Evolutionary conservation across 177 flowering plant species (phyloP), one percentile per base, ranked within the genome.

Genomic region (Telopea speciosissima): DNA sequence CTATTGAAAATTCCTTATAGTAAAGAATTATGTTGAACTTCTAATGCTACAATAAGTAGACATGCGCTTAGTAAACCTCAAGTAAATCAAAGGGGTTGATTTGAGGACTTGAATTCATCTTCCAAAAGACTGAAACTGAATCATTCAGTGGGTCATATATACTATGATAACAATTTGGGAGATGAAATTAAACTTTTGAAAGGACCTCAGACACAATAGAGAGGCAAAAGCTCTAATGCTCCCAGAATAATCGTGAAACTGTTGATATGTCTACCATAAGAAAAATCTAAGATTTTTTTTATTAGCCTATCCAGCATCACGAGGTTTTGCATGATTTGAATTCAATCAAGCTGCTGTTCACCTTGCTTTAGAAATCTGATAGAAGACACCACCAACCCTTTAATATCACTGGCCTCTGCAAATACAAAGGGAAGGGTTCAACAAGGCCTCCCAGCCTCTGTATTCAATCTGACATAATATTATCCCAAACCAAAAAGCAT

Each of bases 321-420:
- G 11, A 24, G 26, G 28, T 16, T 24, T 23, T 11, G 11, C 17
- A 61, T 61, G 26, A 23, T 24, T 23, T 61, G 24, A 61, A 61
- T 23, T 8, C 63, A 61, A 23, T 23, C 25, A 61, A 10, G 26
- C 26, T 7, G 26, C 21, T 8, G 26, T 61, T 61, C 26, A 61
- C 21, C 61, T 19, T 58, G n/a, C 24, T 58, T 58, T 58, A 58
- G 22, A 58, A 16, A 58, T 19, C 61, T 19, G 61, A n/a, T 58
- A 58, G 8, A 17, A 58, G 22, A n/a, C n/a, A 58, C 61, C 61
- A 58, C 26, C 63, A 61, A 61, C 63, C 63, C 63, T 61, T 61
- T 66, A 49, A 66, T 45, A 31, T 16, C 21, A 11, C 56, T 24
- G 62, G 2, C 13, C 33, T 68, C 60, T n/a, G 62, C 42, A 54